Evolutionary conservation across 129 eudicot species (phyloP).

Genomic region (Sambucus nigra): DNA sequence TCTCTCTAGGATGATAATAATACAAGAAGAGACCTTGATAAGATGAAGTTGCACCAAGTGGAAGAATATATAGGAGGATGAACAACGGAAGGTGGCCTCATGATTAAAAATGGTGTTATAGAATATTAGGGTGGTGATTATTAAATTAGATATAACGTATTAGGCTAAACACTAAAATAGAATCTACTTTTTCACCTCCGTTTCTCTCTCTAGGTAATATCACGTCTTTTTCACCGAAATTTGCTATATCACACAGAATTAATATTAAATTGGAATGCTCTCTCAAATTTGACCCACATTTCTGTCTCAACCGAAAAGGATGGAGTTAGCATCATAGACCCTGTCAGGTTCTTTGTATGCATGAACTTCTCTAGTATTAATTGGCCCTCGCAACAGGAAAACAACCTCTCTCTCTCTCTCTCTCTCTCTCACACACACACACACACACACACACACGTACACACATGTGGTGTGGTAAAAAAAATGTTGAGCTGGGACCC

Average conservation of each 20-base stretch:
- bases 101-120: not conserved
- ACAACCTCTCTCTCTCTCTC: not conserved
- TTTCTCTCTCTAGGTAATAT: conserved; percentile 14
- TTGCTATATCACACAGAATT: not conserved
- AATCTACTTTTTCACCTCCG: conserved; percentile 5
- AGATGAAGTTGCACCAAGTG: conserved; percentile 32
- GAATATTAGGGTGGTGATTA: not conserved
- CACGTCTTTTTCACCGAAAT: conserved; percentile 27
- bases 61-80: conserved; percentile 15
- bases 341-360: conserved; percentile 22
- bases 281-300: conserved; percentile 33
- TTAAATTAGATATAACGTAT: not conserved
- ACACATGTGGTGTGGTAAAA: not conserved
- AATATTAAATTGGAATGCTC: conserved; percentile 10
- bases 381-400: not conserved
- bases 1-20: conserved; percentile 17
- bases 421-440: too few species aligned
- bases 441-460: not conserved
- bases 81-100: not conserved
- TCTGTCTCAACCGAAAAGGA: conserved; percentile 29
- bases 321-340: conserved; percentile 27
- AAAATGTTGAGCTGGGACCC: not conserved
- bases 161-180: conserved; percentile 13
- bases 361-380: not conserved
- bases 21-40: conserved; percentile 7